Percentiles rank a stretch among this genome's conserved stretches.
phyloP scores from a whole-genome alignment of 2,329 filamentous ascomycete species.

The Apiospora kogelbergensis region DNA sequence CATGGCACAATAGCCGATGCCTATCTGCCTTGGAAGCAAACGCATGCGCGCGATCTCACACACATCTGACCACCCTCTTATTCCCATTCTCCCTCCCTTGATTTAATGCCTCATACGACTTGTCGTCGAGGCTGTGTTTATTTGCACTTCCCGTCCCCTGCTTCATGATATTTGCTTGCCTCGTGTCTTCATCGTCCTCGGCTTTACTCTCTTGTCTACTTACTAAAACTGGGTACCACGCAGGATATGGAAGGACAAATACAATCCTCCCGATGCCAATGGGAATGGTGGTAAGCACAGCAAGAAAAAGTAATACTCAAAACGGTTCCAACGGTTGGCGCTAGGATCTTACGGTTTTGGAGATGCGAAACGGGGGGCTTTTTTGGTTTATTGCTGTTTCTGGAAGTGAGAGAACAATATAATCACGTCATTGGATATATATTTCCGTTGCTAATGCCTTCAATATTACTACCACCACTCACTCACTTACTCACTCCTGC shows the following conservation, averaged over 20 bases:
- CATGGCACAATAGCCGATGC: background rate
- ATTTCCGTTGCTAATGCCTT: background rate
- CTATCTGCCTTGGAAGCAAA: background rate
- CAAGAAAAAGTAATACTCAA: slow-evolving; percentile 38
- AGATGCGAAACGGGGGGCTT: background rate
- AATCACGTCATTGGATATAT: background rate
- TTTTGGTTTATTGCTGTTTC: background rate
- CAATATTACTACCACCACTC: background rate
- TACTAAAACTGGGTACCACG: slow-evolving; percentile 23
- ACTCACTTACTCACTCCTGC: background rate
- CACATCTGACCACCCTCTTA: background rate
- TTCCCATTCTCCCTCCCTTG: background rate
- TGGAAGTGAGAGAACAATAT: background rate
- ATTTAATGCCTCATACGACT: slow-evolving; percentile 1
- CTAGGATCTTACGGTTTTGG: background rate
- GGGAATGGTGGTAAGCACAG: slow-evolving; percentile 22
- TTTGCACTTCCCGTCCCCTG: background rate
- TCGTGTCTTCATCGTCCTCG: background rate
- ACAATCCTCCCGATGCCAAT: slow-evolving; percentile 52
- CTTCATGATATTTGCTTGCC: slow-evolving; percentile 11
- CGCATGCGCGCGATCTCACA: background rate
- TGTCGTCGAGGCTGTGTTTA: slow-evolving; percentile 6
- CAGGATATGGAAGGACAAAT: slow-evolving; percentile 99
- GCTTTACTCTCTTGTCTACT: slow-evolving; percentile 16
- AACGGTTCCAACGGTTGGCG: background rate